Percentiles rank a stretch among this genome's conserved stretches.
Conservation (phyloP, 768 basidiomycete species). For the Tulasnella sp. region DNA sequence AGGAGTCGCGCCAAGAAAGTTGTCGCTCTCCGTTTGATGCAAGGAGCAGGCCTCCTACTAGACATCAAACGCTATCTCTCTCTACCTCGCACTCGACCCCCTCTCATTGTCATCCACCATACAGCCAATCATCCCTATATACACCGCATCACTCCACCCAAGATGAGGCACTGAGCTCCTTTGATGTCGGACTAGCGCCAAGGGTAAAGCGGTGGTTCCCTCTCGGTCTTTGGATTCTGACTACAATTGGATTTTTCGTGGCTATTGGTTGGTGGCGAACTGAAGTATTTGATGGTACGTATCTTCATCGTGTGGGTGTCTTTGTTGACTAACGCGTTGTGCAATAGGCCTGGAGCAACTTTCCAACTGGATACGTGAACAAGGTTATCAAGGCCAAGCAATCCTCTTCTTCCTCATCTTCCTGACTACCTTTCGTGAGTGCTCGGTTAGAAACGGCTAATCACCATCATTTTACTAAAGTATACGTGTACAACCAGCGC, state of each 20-base stretch:
- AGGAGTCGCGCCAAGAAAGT: no score
- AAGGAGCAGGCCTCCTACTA: no score
- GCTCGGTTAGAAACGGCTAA: conserved; percentile 8
- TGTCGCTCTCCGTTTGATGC: no score
- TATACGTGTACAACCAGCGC: conserved; percentile 38
- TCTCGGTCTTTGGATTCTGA: conserved; percentile 59
- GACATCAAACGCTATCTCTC: no score
- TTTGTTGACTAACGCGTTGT: conserved; percentile 16
- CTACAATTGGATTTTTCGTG: conserved; percentile 61
- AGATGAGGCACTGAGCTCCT: no score
- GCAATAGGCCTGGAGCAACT: conserved; percentile 63
- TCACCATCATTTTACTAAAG: background rate
- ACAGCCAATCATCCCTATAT: no score
- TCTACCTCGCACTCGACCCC: no score
- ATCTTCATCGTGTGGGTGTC: background rate
- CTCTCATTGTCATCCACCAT: no score
- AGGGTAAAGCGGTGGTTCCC: conserved; percentile 66
- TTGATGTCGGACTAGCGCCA: no score
- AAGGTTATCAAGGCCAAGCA: conserved; percentile 59
- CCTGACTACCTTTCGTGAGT: conserved; percentile 75
- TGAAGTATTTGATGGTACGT: conserved; percentile 70
- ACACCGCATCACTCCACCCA: no score
- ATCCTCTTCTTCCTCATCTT: conserved; percentile 74
- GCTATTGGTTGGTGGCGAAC: conserved; percentile 76
- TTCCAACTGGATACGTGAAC: conserved; percentile 60